phyloP scores from a whole-genome alignment of 495 filamentous ascomycete species.

The Neurospora sp. region DNA sequence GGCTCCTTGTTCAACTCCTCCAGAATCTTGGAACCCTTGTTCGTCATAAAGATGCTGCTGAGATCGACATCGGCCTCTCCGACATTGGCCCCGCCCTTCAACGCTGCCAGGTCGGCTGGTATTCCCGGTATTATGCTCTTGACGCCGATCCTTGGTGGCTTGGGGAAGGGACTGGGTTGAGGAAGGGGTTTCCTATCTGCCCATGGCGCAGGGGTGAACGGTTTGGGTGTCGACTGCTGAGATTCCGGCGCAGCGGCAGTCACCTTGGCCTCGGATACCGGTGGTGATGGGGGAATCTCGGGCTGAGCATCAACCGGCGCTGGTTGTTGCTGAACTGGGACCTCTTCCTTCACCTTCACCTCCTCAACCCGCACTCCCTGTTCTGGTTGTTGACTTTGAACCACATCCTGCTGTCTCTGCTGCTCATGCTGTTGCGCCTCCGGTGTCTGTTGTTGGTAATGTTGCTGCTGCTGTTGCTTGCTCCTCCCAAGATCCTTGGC shows the following conservation, averaged over 20 bases:
- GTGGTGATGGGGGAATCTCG: slow-evolving; percentile 8
- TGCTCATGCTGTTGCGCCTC: not conserved
- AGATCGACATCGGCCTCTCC: slow-evolving; percentile 15
- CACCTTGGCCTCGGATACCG: not conserved
- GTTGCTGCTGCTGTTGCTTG: not conserved
- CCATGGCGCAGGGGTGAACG: slow-evolving; percentile 16
- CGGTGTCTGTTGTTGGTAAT: not conserved
- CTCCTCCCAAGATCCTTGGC: slow-evolving; percentile 25
- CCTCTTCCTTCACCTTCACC: not conserved
- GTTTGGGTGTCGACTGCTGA: not conserved
- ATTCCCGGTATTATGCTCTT: not conserved
- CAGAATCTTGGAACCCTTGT: slow-evolving; percentile 22
- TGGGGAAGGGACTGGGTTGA: not conserved
- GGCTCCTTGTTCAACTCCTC: slow-evolving; percentile 13
- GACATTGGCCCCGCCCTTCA: not conserved
- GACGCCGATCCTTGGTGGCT: not conserved
- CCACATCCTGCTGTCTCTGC: not conserved
- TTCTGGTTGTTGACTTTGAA: not conserved
- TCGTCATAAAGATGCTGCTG: slow-evolving; percentile 31
- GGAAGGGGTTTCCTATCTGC: slow-evolving; percentile 3
- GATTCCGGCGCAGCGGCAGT: not conserved
- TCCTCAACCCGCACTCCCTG: not conserved
- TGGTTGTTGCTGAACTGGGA: not conserved
- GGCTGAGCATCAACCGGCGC: not conserved
- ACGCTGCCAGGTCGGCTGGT: not conserved